Conservation (phyloP, 2,329 filamentous ascomycete species). For the Aspergillus amoenus region DNA sequence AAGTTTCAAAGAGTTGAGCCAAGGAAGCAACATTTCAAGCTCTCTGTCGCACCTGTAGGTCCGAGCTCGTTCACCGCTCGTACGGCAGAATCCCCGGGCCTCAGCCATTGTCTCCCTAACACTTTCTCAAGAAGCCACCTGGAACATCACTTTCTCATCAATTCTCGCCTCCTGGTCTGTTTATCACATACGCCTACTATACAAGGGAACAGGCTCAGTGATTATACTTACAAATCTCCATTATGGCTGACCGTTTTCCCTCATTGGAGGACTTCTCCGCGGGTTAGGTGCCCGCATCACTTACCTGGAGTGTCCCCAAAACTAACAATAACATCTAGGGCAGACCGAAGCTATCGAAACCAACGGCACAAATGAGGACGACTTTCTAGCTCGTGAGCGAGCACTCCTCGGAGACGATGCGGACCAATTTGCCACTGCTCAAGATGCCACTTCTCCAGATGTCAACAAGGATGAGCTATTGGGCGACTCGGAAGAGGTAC, state of each 20-base stretch:
- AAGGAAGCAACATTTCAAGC: slow-evolving; percentile 11
- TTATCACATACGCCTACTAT: neutral
- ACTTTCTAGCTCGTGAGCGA: slow-evolving; percentile 90
- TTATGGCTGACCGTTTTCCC: slow-evolving; percentile 76
- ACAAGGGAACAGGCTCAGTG: neutral
- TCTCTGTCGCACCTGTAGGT: slow-evolving; percentile 9
- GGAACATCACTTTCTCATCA: slow-evolving; percentile 18
- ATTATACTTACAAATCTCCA: neutral
- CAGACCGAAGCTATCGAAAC: slow-evolving; percentile 34
- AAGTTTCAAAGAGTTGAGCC: slow-evolving; percentile 1
- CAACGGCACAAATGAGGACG: slow-evolving; percentile 61
- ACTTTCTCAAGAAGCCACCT: slow-evolving; percentile 20
- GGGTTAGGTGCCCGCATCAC: slow-evolving; percentile 41
- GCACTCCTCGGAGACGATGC: slow-evolving; percentile 90
- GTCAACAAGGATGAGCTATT: slow-evolving; percentile 69
- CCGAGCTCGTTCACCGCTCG: slow-evolving; percentile 21
- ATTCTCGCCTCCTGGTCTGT: slow-evolving; percentile 10
- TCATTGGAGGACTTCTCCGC: slow-evolving; percentile 75
- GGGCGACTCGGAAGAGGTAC: slow-evolving; percentile 53
- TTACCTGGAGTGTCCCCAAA: slow-evolving; percentile 19
- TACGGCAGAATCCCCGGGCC: slow-evolving; percentile 18
- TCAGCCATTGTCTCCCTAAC: slow-evolving; percentile 11
- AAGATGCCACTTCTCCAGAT: slow-evolving; percentile 64
- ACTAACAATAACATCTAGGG: slow-evolving; percentile 31
- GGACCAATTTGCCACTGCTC: slow-evolving; percentile 77